These are phyloP conservation scores for Penicillium sp. DNA, from an alignment of 2,329 filamentous ascomycete species.

Conservation along the genomic window DNA sequence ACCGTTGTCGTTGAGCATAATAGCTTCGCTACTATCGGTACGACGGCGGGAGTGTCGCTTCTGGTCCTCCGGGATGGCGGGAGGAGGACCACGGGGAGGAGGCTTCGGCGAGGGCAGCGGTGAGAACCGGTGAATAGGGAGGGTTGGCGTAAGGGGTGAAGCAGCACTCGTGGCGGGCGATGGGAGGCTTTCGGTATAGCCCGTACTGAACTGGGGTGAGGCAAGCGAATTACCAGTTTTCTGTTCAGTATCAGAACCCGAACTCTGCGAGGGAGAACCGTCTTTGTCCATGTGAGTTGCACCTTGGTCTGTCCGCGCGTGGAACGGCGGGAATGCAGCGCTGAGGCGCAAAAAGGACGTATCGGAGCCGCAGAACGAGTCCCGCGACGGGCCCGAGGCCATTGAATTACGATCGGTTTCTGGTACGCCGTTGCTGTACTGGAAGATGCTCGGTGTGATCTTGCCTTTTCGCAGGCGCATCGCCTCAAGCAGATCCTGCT, in stretches of 20 bases:
- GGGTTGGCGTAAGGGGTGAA: slow-evolving; percentile 49
- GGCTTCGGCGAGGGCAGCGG: slow-evolving; percentile 43
- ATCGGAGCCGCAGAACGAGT: slow-evolving; percentile 45
- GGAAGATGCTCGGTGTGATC: slow-evolving; percentile 52
- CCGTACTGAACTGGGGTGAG: slow-evolving; percentile 43
- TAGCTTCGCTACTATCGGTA: slow-evolving; percentile 54
- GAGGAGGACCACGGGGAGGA: slow-evolving; percentile 40
- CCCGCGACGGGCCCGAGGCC: slow-evolving; percentile 39
- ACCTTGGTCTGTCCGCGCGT: slow-evolving; percentile 35
- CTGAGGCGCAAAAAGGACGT: slow-evolving; percentile 50
- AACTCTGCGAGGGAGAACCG: slow-evolving; percentile 36
- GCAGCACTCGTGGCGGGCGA: slow-evolving; percentile 45
- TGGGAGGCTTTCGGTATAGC: slow-evolving; percentile 47
- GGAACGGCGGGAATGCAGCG: slow-evolving; percentile 38
- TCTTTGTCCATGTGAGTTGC: slow-evolving; percentile 38
- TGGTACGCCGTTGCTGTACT: slow-evolving; percentile 17
- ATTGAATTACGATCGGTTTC: slow-evolving; percentile 40
- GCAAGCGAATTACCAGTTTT: slow-evolving; percentile 39
- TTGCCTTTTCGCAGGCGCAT: slow-evolving; percentile 57
- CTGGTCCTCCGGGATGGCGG: slow-evolving; percentile 41
- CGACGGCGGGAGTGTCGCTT: slow-evolving; percentile 48
- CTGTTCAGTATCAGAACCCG: slow-evolving; percentile 44
- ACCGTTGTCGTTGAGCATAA: slow-evolving; percentile 52
- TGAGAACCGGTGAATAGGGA: slow-evolving; percentile 48
- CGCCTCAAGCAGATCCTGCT: slow-evolving; percentile 58